Conservation (phyloP, 129 eudicot genomes). For the Oenanthe sinensis region DNA sequence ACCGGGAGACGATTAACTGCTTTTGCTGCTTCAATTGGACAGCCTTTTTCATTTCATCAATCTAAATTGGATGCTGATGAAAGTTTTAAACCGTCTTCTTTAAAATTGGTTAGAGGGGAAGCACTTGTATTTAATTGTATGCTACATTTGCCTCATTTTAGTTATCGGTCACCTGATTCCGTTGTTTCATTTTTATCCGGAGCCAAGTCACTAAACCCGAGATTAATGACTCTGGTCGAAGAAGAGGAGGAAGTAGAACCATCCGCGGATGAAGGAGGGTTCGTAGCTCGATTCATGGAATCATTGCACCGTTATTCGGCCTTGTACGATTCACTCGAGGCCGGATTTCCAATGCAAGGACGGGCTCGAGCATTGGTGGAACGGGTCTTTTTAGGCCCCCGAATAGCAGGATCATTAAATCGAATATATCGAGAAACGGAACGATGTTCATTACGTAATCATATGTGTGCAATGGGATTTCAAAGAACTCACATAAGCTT, state of each 20-base stretch:
- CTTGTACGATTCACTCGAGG: slow-evolving; percentile 61
- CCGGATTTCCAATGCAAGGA: slow-evolving; percentile 72
- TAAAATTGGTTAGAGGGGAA: slow-evolving; percentile 71
- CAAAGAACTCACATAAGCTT: slow-evolving; percentile 44
- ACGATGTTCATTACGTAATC: slow-evolving; percentile 37
- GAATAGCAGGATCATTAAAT: slow-evolving; percentile 52
- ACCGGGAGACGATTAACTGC: slow-evolving; percentile 63
- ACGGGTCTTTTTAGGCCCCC: slow-evolving; percentile 60
- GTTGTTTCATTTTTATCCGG: slow-evolving; percentile 53
- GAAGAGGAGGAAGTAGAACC: slow-evolving; percentile 61
- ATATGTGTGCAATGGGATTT: slow-evolving; percentile 37
- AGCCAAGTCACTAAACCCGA: slow-evolving; percentile 51
- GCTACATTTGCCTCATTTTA: slow-evolving; percentile 58
- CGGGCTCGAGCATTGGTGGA: slow-evolving; percentile 69
- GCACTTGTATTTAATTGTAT: slow-evolving; percentile 62
- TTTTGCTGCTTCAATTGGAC: slow-evolving; percentile 69
- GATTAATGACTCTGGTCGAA: slow-evolving; percentile 53
- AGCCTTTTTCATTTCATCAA: slow-evolving; percentile 78
- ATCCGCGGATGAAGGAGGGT: slow-evolving; percentile 28
- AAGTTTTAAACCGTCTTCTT: slow-evolving; percentile 41
- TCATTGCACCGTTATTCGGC: slow-evolving; percentile 63
- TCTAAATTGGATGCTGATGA: slow-evolving; percentile 55
- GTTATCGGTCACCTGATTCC: slow-evolving; percentile 42
- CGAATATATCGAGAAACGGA: slow-evolving; percentile 44
- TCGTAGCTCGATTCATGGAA: slow-evolving; percentile 68